phyloP scores from a whole-genome alignment of 176 grass and related monocot species.

The Aegilops umbellulata region DNA sequence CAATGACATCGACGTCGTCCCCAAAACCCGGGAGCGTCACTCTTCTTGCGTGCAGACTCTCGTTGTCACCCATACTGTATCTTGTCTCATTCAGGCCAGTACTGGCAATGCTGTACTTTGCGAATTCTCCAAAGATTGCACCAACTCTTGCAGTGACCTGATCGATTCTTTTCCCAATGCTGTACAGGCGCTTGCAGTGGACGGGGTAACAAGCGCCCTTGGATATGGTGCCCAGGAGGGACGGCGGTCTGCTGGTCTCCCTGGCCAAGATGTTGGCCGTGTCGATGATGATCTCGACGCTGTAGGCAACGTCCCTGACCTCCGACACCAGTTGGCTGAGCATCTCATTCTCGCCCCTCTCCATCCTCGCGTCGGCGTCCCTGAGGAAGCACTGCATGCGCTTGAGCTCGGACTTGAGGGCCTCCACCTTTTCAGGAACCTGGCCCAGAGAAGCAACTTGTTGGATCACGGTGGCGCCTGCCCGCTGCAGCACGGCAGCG shows the following conservation, averaged over 20 bases:
- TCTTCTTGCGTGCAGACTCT: neutral
- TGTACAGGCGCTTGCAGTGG: neutral
- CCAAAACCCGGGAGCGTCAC: neutral
- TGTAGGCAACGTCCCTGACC: conserved; percentile 11
- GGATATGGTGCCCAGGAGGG: conserved; percentile 4
- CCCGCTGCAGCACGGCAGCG: neutral
- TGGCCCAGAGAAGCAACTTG: neutral
- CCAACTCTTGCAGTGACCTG: neutral
- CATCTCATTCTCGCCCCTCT: neutral
- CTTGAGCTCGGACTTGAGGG: conserved; percentile 2
- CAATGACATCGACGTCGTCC: conserved; percentile 1
- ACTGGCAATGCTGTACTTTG: neutral
- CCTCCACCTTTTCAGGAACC: conserved; percentile 13
- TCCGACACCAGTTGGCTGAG: conserved; percentile 6
- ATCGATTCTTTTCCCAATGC: neutral
- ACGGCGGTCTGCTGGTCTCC: neutral
- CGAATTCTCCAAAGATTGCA: neutral
- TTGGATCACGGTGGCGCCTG: neutral
- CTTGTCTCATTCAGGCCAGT: neutral
- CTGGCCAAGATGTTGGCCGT: neutral
- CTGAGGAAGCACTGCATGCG: conserved; percentile 10
- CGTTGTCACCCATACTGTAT: neutral
- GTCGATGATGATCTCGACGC: neutral
- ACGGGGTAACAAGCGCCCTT: neutral
- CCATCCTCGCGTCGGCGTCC: conserved; percentile 5